A percentile compares a stretch with the other conserved stretches of the same genome.
Conservation (phyloP, 495 filamentous ascomycete species). For the Penicillium maclennaniae region DNA sequence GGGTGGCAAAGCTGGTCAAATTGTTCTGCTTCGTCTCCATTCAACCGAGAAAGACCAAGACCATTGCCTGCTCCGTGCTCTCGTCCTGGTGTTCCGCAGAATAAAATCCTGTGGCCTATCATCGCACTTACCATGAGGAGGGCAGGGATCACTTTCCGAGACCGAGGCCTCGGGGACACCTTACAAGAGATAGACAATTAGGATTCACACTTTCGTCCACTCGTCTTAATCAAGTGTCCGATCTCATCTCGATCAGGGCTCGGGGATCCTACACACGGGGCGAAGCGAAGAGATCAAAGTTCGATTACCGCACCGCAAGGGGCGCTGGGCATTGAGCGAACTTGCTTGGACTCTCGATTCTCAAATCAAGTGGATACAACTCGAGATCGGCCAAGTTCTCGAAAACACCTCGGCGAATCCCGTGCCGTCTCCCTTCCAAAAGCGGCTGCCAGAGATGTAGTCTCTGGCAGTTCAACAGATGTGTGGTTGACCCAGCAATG, state of each 20-base stretch:
- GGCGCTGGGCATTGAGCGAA: slow-evolving; percentile 7
- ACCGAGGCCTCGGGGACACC: slow-evolving; percentile 14
- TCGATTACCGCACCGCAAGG: slow-evolving; percentile 12
- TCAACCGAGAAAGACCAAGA: too few relatives aligned
- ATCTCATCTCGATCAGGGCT: slow-evolving; percentile 1
- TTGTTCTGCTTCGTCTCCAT: too few relatives aligned
- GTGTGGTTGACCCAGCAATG: neutral
- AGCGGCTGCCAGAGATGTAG: neutral
- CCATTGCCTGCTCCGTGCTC: too few relatives aligned
- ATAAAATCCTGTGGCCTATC: too few relatives aligned
- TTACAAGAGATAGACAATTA: neutral
- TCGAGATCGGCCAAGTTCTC: slow-evolving; percentile 10
- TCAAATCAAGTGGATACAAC: slow-evolving; percentile 6
- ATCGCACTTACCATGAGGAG: neutral
- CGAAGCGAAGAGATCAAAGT: neutral
- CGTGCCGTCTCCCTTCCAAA: neutral
- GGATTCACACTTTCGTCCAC: slow-evolving; percentile 1
- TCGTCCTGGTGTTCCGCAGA: too few relatives aligned
- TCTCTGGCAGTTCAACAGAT: slow-evolving; percentile 2
- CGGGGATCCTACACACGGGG: neutral
- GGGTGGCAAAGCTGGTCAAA: too few relatives aligned
- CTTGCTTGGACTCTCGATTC: slow-evolving; percentile 4
- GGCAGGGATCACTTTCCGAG: slow-evolving; percentile 9
- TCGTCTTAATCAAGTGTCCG: neutral
- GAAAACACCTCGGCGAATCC: slow-evolving; percentile 8